Conservation (phyloP, 768 basidiomycete species). For the Suillus decipiens region DNA sequence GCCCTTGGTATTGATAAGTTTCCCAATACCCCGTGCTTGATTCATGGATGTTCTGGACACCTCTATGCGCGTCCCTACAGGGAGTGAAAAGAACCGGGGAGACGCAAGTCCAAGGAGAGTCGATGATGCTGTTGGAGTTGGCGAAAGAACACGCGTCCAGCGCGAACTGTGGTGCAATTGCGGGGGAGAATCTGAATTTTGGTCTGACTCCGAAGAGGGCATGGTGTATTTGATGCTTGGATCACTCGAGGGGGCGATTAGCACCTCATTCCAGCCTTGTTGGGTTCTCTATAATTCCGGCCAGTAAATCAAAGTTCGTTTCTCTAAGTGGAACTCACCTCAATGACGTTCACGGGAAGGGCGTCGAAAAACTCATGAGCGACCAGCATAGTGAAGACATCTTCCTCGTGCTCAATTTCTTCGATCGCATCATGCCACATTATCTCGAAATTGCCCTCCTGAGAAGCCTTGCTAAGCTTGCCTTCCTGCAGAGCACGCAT, state of each 20-base stretch:
- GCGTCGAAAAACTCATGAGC: conserved; percentile 99
- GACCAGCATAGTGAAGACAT: conserved; percentile 77
- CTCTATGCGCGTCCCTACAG: conserved; percentile 75
- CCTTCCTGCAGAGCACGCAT: conserved; percentile 65
- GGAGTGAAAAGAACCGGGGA: conserved; percentile 65
- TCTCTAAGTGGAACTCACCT: conserved; percentile 49
- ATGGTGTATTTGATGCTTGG: conserved; percentile 34
- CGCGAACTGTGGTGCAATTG: conserved; percentile 29
- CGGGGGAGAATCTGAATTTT: conserved; percentile 6
- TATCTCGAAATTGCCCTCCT: conserved; percentile 40
- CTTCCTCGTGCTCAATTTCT: conserved; percentile 53
- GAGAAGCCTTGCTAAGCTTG: conserved; percentile 41
- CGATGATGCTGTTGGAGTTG: conserved; percentile 53
- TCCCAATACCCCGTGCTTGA: conserved; percentile 66
- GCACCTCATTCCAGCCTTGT: conserved; percentile 84
- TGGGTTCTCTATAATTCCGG: conserved; percentile 58
- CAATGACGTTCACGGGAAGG: conserved; percentile 85
- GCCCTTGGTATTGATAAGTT: conserved; percentile 46
- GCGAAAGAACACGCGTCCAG: conserved; percentile 69
- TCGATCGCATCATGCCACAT: conserved; percentile 77
- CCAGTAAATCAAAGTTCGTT: not conserved
- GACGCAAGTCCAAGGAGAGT: conserved; percentile 65
- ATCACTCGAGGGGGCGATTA: conserved; percentile 56
- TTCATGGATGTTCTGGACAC: conserved; percentile 73
- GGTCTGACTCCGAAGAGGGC: conserved; percentile 21